A percentile compares a stretch with the other conserved stretches of the same genome.
Conservation (phyloP, 75 land plant genomes). For the Pinus taeda region DNA sequence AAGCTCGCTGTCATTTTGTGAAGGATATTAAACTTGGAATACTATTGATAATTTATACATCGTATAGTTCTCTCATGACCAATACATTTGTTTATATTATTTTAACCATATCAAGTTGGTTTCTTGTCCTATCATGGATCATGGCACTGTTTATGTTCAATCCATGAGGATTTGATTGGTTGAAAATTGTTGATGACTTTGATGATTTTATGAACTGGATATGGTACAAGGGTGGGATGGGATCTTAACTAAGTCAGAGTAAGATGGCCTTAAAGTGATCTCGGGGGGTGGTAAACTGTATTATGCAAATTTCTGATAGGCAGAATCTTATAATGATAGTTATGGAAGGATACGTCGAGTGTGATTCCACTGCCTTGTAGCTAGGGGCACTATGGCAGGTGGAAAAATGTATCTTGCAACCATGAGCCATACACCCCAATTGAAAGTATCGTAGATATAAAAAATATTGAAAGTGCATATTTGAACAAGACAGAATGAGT, state of each 20-base stretch:
- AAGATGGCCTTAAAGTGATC: no score
- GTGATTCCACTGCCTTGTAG: no score
- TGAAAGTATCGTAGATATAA: no score
- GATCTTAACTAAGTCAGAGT: slow-evolving; percentile 59
- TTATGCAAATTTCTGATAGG: no score
- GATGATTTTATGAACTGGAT: slow-evolving; percentile 94
- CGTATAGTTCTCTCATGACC: slow-evolving; percentile 45
- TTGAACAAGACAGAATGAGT: no score
- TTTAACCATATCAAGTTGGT: slow-evolving; percentile 87
- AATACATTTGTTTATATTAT: slow-evolving; percentile 76
- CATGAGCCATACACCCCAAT: no score
- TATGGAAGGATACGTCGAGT: no score
- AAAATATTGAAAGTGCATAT: no score
- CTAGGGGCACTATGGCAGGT: no score
- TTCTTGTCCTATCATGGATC: slow-evolving; percentile 80
- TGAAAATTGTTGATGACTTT: slow-evolving; percentile 85
- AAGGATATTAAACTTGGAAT: slow-evolving; percentile 86
- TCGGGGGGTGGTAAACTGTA: no score
- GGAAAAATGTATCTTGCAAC: no score
- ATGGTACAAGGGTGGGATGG: slow-evolving; percentile 63
- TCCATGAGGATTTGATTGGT: slow-evolving; percentile 96
- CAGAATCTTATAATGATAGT: no score
- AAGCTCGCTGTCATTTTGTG: slow-evolving; percentile 85
- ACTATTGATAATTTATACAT: slow-evolving; percentile 64
- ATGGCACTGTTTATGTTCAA: slow-evolving; percentile 90